phyloP scores from a whole-genome alignment of 495 filamentous ascomycete genomes.

The Xylaria intraflava region DNA sequence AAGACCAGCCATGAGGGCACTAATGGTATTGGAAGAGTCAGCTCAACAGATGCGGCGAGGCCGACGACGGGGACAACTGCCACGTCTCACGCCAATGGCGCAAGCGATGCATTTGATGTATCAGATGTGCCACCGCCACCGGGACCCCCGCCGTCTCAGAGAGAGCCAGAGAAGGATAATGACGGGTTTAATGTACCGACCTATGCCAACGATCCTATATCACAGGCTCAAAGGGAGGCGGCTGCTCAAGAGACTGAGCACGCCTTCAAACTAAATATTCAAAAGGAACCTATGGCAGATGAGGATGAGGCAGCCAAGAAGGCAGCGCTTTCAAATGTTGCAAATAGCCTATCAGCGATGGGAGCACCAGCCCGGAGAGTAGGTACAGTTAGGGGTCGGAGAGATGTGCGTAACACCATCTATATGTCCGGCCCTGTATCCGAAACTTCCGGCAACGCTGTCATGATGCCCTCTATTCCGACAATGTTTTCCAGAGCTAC shows the following conservation, averaged over 20 bases:
- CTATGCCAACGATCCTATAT: slow-evolving; percentile 68
- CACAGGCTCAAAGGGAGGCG: slow-evolving; percentile 74
- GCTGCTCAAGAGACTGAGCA: slow-evolving; percentile 57
- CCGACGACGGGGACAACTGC: slow-evolving; percentile 21
- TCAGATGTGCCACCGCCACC: slow-evolving; percentile 40
- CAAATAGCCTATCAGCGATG: slow-evolving; percentile 64
- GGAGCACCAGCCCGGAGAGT: slow-evolving; percentile 56
- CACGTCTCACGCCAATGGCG: slow-evolving; percentile 33
- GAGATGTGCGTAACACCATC: slow-evolving; percentile 85
- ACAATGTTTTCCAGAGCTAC: slow-evolving; percentile 37
- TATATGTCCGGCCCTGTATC: slow-evolving; percentile 55
- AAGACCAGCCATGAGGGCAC: slow-evolving; percentile 39
- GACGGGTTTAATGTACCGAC: slow-evolving; percentile 68
- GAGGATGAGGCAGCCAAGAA: slow-evolving; percentile 79
- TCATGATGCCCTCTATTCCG: slow-evolving; percentile 39
- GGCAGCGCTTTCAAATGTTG: slow-evolving; percentile 81
- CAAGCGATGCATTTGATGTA: slow-evolving; percentile 28
- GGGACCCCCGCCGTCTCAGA: slow-evolving; percentile 40
- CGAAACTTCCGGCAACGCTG: slow-evolving; percentile 34
- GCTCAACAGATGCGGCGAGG: slow-evolving; percentile 21
- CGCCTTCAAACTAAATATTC: slow-evolving; percentile 84
- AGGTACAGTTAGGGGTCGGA: slow-evolving; percentile 76
- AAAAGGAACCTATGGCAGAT: slow-evolving; percentile 87
- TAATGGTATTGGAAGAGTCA: slow-evolving; percentile 33
- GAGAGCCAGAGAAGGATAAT: slow-evolving; percentile 43